Evolutionary conservation across 1,284 basidiomycete genomes (phyloP).

Genomic region (Moesziomyces parantarcticus): DNA sequence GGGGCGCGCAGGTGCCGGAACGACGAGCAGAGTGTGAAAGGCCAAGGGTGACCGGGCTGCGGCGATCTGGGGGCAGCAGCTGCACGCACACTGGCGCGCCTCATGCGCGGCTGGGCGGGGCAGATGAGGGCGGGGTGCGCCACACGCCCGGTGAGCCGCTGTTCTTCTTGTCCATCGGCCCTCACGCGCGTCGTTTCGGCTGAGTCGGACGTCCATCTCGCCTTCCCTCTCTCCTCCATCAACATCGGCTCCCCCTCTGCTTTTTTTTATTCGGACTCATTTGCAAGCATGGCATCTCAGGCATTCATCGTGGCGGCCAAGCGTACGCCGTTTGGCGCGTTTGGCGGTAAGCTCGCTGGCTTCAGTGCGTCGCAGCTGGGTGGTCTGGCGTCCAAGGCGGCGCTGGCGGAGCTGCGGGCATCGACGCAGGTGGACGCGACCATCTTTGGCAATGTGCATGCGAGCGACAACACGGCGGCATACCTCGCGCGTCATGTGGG

Average conservation of each 20-base stretch:
- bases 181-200: too few species aligned
- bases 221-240: neutral
- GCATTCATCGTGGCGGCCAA: constrained; percentile 69
- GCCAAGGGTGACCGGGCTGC: neutral
- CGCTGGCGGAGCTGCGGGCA: constrained; percentile 71
- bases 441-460: constrained; percentile 65
- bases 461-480: constrained; percentile 75
- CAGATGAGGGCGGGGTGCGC: too few species aligned
- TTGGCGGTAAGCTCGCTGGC: constrained; percentile 70
- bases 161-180: too few species aligned
- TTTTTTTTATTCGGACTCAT: too few species aligned
- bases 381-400: constrained; percentile 71
- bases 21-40: neutral
- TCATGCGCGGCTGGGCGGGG: neutral
- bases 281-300: constrained; percentile 32
- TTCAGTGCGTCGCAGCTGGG: constrained; percentile 69
- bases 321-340: constrained; percentile 73
- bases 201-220: too few species aligned
- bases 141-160: too few species aligned
- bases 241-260: neutral
- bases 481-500: constrained; percentile 95
- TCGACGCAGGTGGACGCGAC: constrained; percentile 69
- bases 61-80: too few species aligned
- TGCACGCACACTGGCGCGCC: neutral
- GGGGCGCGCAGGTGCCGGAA: neutral